Evolutionary conservation across 805 yeast species (phyloP).

Genomic region (Schizosaccharomyces lindneri): DNA sequence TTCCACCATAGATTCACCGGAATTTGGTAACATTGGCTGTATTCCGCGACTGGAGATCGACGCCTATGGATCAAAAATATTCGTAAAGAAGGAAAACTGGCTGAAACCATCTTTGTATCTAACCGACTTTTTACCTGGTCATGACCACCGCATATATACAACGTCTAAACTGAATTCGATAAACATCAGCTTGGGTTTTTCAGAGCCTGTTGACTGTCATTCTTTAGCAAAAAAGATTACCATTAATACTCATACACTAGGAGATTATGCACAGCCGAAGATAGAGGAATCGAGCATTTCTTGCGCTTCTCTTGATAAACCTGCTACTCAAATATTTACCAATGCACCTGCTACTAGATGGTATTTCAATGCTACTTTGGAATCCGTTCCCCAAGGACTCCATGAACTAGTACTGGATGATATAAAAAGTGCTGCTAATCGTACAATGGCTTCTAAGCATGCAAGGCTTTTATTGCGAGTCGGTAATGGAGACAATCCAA

Average conservation of each 20-base stretch:
- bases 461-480: not conserved
- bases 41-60: not conserved
- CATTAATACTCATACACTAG: not conserved
- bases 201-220: not conserved
- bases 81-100: not conserved
- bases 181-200: not conserved
- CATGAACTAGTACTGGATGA: not conserved
- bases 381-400: not conserved
- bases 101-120: not conserved
- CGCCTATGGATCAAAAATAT: not conserved
- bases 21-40: not conserved
- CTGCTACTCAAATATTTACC: not conserved
- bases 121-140: constrained; percentile 1
- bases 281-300: not conserved
- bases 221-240: not conserved
- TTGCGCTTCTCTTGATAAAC: not conserved
- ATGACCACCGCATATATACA: not conserved
- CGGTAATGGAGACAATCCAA: not conserved
- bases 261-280: not conserved
- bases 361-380: not conserved
- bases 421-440: not conserved
- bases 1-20: not conserved
- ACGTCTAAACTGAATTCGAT: not conserved
- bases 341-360: not conserved
- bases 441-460: not conserved